Evolutionary conservation across 75 land plant species (phyloP), one percentile per base, ranked within the genome.

Genomic region (Picea sitchensis): DNA sequence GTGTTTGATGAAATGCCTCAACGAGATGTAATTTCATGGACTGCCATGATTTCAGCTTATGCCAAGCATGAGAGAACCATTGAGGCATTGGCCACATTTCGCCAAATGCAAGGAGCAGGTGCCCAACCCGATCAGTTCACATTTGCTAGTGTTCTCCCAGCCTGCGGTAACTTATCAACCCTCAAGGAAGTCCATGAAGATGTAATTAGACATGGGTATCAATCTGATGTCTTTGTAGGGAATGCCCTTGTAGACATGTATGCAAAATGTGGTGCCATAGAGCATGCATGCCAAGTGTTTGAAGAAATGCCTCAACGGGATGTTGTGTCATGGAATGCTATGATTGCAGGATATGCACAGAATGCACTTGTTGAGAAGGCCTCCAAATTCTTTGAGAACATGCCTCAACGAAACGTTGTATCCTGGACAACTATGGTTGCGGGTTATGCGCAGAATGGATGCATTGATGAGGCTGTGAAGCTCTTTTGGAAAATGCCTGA

Each of bases 311-410:
- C 8, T 12, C 41, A 51, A 8, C 81, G 83, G 62, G 86, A 91
- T 82, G 87, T 79, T 56, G 86, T 89, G 61, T 84, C 95, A 1
- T 93, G 93, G 91, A 91, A 83, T 32, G 83, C 93, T 21, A 91
- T 93, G 91, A 89, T 91, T 77, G 82, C 91, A 31, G 95, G 95
- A 34, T 93, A 88, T 82, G 84, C 73, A 0, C 65, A 85, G 75
- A 86, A 86, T 81, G 87, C 85, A 13, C 26, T n/a, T 56, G 82
- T 54, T 21, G 17, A 12, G 38, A 82, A 86, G 30, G 91, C 86
- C 26, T 72, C 89, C 69, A 79, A 80, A 30, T 57, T 91, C 11
- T 87, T 87, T 78, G 83, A 89, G 57, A 17, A 69, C 8, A 76
- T 89, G 82, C 11, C 86, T 47, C 73, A 73, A 41, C 71, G 86